These are phyloP conservation scores for Penicillium argentinense DNA, from an alignment of 495 filamentous ascomycete genomes.

Conservation along the genomic window DNA sequence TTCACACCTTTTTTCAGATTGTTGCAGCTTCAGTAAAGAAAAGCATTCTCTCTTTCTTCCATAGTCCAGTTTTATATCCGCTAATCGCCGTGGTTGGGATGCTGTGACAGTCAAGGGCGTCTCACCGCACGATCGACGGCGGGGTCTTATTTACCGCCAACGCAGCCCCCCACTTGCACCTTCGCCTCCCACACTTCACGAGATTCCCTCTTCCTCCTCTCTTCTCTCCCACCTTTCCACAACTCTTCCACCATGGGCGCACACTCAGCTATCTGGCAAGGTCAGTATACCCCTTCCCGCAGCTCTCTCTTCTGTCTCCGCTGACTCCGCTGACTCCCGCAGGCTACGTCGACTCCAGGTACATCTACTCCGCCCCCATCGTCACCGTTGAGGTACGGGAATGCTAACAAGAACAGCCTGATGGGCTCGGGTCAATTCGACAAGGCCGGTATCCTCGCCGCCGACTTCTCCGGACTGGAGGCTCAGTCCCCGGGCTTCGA, in stretches of 20 bases:
- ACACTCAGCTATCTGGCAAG: constrained; percentile 56
- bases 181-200: constrained; percentile 27
- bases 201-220: constrained; percentile 15
- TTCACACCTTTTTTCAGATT: too few species aligned
- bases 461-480: constrained; percentile 80
- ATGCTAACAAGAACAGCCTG: constrained; percentile 56
- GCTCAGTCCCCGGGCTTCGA: constrained; percentile 67
- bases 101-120: too few species aligned
- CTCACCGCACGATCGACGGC: background rate
- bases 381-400: too few species aligned
- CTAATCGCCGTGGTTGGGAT: too few species aligned
- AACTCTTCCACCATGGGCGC: constrained; percentile 38
- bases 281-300: constrained; percentile 29
- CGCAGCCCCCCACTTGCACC: constrained; percentile 28
- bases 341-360: constrained; percentile 73
- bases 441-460: constrained; percentile 83
- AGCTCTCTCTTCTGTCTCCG: constrained; percentile 5
- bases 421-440: constrained; percentile 81
- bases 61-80: too few species aligned
- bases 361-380: constrained; percentile 25
- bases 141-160: constrained; percentile 33
- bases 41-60: too few species aligned
- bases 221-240: constrained; percentile 8
- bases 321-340: constrained; percentile 21
- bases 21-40: too few species aligned